Conservation (phyloP, 176 grass and related monocot genomes). For the Poa pratensis region DNA sequence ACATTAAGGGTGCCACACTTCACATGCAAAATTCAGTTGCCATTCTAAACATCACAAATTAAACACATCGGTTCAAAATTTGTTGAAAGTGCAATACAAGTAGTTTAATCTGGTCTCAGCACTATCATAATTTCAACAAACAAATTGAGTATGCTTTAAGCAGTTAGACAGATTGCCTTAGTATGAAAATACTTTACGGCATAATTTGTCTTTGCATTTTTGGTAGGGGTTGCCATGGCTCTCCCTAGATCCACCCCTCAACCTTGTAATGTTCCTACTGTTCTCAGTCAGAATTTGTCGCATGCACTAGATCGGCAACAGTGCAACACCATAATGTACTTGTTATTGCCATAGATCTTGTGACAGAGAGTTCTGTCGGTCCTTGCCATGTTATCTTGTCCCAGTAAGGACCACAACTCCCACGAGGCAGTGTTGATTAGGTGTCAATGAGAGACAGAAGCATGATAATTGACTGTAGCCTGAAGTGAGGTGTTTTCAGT, state of each 20-base stretch:
- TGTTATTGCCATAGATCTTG: constrained; percentile 1
- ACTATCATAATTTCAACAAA: not conserved
- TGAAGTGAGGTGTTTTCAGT: not conserved
- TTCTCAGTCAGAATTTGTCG: not conserved
- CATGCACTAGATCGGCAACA: not conserved
- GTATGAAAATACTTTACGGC: not conserved
- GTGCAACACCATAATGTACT: not conserved
- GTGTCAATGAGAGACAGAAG: not conserved
- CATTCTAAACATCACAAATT: not conserved
- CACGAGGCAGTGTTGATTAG: constrained; percentile 5
- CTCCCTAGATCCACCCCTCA: not conserved
- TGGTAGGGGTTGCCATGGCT: not conserved
- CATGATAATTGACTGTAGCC: not conserved
- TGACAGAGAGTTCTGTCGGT: not conserved
- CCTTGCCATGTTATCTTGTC: not conserved
- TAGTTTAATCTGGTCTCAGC: not conserved
- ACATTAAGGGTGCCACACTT: not conserved
- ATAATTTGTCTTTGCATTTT: not conserved
- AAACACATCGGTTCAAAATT: not conserved
- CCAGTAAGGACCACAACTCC: not conserved
- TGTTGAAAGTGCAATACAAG: not conserved
- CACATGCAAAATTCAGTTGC: not conserved
- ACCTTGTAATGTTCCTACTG: not conserved
- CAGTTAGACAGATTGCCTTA: not conserved
- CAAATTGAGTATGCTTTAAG: not conserved